A percentile compares a stretch with the other conserved stretches of the same genome.
phyloP scores from a whole-genome alignment of 352 stramenopile species.

The Phytophthora cactorum region DNA sequence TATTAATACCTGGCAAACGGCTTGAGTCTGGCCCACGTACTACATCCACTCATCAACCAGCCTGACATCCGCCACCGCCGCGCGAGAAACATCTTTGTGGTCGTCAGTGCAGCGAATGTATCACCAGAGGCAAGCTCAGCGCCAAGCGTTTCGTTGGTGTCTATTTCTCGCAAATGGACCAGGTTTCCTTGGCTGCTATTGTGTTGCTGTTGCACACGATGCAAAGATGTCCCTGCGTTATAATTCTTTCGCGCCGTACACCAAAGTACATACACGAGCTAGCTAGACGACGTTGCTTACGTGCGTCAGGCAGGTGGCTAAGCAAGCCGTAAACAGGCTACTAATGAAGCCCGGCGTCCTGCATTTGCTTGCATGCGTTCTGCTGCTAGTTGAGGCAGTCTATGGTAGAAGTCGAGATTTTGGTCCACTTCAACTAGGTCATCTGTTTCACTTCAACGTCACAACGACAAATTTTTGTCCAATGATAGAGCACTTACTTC shows the following conservation, averaged over 20 bases:
- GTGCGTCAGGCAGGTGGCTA: too few relatives aligned
- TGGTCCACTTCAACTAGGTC: background rate
- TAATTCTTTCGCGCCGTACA: background rate
- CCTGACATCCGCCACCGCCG: background rate
- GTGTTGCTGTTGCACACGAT: constrained; percentile 8
- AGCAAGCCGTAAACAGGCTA: background rate
- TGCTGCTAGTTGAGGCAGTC: too few relatives aligned
- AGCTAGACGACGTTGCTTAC: constrained; percentile 1
- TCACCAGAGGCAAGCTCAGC: background rate
- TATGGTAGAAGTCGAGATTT: background rate
- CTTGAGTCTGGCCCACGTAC: too few relatives aligned
- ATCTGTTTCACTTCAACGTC: background rate
- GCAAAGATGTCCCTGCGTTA: constrained; percentile 1
- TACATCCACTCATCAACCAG: too few relatives aligned
- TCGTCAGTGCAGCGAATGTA: background rate
- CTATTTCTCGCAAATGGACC: background rate
- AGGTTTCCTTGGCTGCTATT: background rate
- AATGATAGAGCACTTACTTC: background rate
- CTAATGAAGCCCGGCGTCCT: background rate
- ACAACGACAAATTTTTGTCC: constrained; percentile 8
- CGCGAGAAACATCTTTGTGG: constrained; percentile 2
- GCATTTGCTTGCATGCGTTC: too few relatives aligned
- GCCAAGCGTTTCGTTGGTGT: constrained; percentile 16
- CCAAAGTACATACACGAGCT: too few relatives aligned
- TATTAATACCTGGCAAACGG: too few relatives aligned